A percentile compares a stretch with the other conserved stretches of the same genome.
These are phyloP conservation scores for Hypoxylon sp. DNA, from an alignment of 2,329 filamentous ascomycete species.

Conservation along the genomic window DNA sequence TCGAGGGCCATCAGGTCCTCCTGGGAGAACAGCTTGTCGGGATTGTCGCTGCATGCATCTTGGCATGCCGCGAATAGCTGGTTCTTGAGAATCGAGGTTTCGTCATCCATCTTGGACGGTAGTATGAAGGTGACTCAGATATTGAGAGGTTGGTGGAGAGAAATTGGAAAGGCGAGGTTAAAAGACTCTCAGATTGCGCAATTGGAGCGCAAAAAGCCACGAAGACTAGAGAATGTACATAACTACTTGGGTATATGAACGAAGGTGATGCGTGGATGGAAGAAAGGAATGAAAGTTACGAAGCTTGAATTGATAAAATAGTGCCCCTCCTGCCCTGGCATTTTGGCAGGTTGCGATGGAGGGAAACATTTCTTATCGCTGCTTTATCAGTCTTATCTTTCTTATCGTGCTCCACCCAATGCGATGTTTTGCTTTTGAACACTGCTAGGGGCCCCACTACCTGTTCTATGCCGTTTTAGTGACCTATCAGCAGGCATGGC, in stretches of 20 bases:
- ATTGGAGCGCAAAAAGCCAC: neutral
- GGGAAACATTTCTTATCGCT: constrained; percentile 33
- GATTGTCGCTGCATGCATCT: constrained; percentile 61
- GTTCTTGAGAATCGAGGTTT: constrained; percentile 64
- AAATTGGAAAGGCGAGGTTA: neutral
- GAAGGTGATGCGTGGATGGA: neutral
- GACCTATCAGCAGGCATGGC: neutral
- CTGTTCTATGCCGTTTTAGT: neutral
- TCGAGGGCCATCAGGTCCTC: constrained; percentile 70
- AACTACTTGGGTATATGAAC: neutral
- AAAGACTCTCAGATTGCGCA: neutral
- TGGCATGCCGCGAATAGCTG: constrained; percentile 70
- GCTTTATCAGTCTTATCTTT: constrained; percentile 6
- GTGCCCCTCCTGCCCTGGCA: constrained; percentile 8
- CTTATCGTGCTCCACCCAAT: neutral
- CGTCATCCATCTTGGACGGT: constrained; percentile 50
- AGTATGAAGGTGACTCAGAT: constrained; percentile 11
- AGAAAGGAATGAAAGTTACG: neutral
- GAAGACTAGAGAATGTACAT: neutral
- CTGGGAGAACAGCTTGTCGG: constrained; percentile 69
- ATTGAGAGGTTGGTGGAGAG: neutral
- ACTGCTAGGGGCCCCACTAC: neutral
- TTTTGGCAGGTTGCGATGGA: constrained; percentile 1
- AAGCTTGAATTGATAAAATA: constrained; percentile 1
- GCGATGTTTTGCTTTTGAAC: constrained; percentile 7